Conservation (phyloP, 2,329 filamentous ascomycete species). For the Pseudogymnoascus sp. region DNA sequence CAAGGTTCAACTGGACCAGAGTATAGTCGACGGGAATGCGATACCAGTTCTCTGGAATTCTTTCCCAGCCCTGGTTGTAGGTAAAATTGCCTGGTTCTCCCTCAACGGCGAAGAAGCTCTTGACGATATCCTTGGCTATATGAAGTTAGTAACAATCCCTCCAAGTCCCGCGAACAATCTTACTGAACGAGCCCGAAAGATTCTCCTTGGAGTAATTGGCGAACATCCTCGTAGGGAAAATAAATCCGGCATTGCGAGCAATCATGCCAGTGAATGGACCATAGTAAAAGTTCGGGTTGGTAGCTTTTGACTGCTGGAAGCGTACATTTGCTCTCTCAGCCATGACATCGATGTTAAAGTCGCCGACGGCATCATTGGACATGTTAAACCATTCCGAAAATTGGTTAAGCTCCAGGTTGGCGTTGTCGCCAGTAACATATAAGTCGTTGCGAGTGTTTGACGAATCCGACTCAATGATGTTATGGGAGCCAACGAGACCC, state of each 20-base stretch:
- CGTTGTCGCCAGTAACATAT: slow-evolving; percentile 32
- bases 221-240: slow-evolving; percentile 27
- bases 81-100: slow-evolving; percentile 34
- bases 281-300: slow-evolving; percentile 47
- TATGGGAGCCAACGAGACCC: slow-evolving; percentile 25
- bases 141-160: not conserved
- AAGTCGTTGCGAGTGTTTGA: slow-evolving; percentile 24
- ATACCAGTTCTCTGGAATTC: slow-evolving; percentile 34
- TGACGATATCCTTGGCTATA: slow-evolving; percentile 14
- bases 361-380: slow-evolving; percentile 28
- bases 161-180: not conserved
- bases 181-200: slow-evolving; percentile 20
- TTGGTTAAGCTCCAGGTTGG: slow-evolving; percentile 42
- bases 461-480: slow-evolving; percentile 23
- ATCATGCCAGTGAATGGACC: slow-evolving; percentile 43
- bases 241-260: slow-evolving; percentile 24
- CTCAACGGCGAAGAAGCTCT: slow-evolving; percentile 30
- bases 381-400: slow-evolving; percentile 38
- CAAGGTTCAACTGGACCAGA: slow-evolving; percentile 35
- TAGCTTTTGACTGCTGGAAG: slow-evolving; percentile 38
- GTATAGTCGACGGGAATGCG: slow-evolving; percentile 30
- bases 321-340: slow-evolving; percentile 27
- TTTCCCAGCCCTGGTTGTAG: slow-evolving; percentile 24
- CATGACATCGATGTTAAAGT: slow-evolving; percentile 19
- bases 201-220: slow-evolving; percentile 26